Conservation (phyloP, 768 basidiomycete species). For the Phlegmacium glaucopus region DNA sequence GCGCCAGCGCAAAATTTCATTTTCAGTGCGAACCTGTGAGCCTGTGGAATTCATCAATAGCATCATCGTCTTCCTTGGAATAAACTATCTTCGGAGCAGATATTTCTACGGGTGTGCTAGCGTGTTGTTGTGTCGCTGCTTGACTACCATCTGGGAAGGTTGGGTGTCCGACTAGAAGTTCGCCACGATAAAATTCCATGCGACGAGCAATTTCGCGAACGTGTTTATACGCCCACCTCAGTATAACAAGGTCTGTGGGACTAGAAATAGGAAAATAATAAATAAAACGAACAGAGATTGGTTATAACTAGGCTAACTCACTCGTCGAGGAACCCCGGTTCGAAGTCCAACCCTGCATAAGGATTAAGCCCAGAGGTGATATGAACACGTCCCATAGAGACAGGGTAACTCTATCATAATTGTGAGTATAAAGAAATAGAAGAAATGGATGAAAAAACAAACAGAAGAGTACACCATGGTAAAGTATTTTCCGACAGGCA, state of each 20-base stretch:
- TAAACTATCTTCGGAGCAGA: conserved; percentile 34
- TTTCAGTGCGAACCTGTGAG: conserved; percentile 24
- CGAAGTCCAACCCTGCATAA: conserved; percentile 22
- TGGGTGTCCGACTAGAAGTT: conserved; percentile 27
- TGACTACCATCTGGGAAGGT: conserved; percentile 28
- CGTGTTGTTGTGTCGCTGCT: too few species aligned
- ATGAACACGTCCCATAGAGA: conserved; percentile 32
- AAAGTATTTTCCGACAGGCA: conserved; percentile 20
- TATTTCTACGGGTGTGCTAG: conserved; percentile 3
- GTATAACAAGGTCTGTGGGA: conserved; percentile 37
- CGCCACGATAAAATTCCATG: conserved; percentile 44
- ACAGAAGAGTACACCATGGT: conserved; percentile 16
- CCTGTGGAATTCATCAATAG: conserved; percentile 33
- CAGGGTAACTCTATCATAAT: conserved; percentile 26
- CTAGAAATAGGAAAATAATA: conserved; percentile 18
- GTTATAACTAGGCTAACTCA: neutral
- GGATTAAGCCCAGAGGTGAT: conserved; percentile 30
- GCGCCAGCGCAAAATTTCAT: too few species aligned
- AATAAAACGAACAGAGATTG: neutral
- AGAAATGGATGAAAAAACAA: neutral
- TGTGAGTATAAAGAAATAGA: neutral
- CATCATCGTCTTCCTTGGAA: conserved; percentile 35
- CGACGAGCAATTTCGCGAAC: conserved; percentile 52
- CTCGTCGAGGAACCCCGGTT: conserved; percentile 21
- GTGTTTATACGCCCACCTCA: conserved; percentile 54